Conservation (phyloP, 2,329 filamentous ascomycete species). For the Ceratocystis albifundus region DNA sequence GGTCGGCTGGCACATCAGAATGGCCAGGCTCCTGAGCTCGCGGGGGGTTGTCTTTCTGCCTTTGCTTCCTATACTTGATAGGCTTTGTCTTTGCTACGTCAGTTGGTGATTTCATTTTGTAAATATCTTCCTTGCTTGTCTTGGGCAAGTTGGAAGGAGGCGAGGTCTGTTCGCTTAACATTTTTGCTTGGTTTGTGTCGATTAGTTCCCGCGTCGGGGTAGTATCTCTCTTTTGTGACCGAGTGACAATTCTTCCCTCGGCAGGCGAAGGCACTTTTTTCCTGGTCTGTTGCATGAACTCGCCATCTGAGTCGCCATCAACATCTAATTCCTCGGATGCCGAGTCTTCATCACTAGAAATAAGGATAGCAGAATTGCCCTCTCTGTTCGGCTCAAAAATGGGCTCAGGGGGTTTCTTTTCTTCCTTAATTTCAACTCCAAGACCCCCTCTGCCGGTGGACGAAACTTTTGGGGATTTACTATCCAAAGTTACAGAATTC, state of each 20-base stretch:
- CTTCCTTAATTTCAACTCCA: not conserved
- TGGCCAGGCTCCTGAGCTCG: not conserved
- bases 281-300: not conserved
- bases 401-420: not conserved
- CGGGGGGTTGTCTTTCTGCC: not conserved
- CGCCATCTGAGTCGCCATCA: slow-evolving; percentile 12
- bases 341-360: slow-evolving; percentile 17
- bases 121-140: not conserved
- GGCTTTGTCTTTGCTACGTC: not conserved
- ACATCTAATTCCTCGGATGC: not conserved
- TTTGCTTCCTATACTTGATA: not conserved
- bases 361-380: not conserved
- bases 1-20: not conserved
- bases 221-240: not conserved
- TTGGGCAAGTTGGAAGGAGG: not conserved
- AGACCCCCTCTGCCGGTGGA: not conserved
- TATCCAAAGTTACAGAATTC: not conserved
- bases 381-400: not conserved
- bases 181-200: not conserved
- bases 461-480: not conserved
- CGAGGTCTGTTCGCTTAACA: no score
- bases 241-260: not conserved
- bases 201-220: no score
- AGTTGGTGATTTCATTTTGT: not conserved
- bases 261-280: not conserved